Conservation (phyloP, 2,329 filamentous ascomycete genomes). For the Nigrograna mackinnonii region DNA sequence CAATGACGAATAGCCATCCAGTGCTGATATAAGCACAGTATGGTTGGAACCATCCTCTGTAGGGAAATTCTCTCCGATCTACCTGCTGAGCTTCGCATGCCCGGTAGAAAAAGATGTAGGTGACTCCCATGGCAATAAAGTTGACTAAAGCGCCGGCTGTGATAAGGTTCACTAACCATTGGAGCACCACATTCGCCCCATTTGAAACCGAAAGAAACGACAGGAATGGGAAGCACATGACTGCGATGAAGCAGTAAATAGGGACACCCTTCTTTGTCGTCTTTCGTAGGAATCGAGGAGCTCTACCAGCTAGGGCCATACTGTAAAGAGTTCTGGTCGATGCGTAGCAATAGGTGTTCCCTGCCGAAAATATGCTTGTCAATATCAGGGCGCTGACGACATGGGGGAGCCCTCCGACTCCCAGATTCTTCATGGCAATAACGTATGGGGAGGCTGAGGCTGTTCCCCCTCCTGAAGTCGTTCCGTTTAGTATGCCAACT, state of each 20-base stretch:
- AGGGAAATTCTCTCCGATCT: background rate
- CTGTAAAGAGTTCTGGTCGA: too few species aligned
- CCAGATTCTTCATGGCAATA: conserved; percentile 60
- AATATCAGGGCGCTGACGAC: conserved; percentile 61
- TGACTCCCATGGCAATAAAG: conserved; percentile 51
- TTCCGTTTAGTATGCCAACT: conserved; percentile 48
- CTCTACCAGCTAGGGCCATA: too few species aligned
- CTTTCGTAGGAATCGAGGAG: too few species aligned
- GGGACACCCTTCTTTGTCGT: too few species aligned
- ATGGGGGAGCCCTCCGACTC: conserved; percentile 58
- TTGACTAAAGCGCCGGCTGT: conserved; percentile 63
- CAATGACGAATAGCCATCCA: conserved; percentile 33
- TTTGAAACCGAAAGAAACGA: conserved; percentile 74
- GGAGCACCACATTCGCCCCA: conserved; percentile 67
- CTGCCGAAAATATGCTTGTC: conserved; percentile 60
- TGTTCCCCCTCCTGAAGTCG: conserved; percentile 30
- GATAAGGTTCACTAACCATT: conserved; percentile 72
- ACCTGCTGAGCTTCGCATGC: background rate
- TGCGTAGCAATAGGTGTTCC: conserved; percentile 61
- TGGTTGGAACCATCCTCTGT: background rate
- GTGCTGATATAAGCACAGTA: conserved; percentile 29
- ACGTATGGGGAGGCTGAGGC: too few species aligned
- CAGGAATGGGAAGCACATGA: conserved; percentile 67
- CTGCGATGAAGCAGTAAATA: conserved; percentile 65
- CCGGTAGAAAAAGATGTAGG: conserved; percentile 49